phyloP scores from a whole-genome alignment of 2,329 filamentous ascomycete species.

The Exophiala dermatitidis region DNA sequence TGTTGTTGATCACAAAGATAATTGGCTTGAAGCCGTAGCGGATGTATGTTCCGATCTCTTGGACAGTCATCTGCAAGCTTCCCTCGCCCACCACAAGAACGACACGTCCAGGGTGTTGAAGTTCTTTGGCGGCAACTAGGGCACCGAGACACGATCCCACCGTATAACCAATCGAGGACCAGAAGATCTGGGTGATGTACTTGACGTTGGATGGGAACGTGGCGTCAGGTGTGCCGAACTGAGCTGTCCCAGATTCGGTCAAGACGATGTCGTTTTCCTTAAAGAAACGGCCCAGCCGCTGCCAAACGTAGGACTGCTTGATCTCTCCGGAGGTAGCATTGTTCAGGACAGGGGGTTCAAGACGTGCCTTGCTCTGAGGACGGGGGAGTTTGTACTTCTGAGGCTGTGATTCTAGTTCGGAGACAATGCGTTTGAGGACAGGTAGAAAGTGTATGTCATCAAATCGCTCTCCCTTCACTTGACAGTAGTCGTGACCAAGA shows the following conservation, averaged over 20 bases:
- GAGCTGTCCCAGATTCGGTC: slow-evolving; percentile 27
- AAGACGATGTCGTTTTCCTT: slow-evolving; percentile 25
- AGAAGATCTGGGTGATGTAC: slow-evolving; percentile 27
- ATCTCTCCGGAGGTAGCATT: slow-evolving; percentile 16
- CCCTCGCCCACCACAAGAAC: slow-evolving; percentile 28
- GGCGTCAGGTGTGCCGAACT: slow-evolving; percentile 26
- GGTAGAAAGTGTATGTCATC: slow-evolving; percentile 29
- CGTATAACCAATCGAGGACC: slow-evolving; percentile 28
- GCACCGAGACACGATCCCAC: slow-evolving; percentile 26
- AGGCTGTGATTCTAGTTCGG: slow-evolving; percentile 8
- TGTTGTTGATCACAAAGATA: slow-evolving; percentile 28
- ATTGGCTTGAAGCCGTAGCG: slow-evolving; percentile 27
- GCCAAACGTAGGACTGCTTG: slow-evolving; percentile 20
- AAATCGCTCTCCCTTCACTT: slow-evolving; percentile 11
- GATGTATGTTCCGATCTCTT: slow-evolving; percentile 28
- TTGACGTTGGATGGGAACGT: slow-evolving; percentile 24
- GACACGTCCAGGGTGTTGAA: slow-evolving; percentile 21
- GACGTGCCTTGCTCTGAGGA: not conserved
- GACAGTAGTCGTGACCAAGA: slow-evolving; percentile 28
- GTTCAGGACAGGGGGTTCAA: slow-evolving; percentile 20
- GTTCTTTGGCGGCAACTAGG: slow-evolving; percentile 25
- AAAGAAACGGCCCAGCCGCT: slow-evolving; percentile 16
- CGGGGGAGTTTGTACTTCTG: slow-evolving; percentile 18
- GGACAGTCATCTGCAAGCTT: slow-evolving; percentile 29
- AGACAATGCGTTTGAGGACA: slow-evolving; percentile 16